These are phyloP conservation scores for Xylaria sp. DNA, from an alignment of 2,329 filamentous ascomycete genomes.

Conservation along the genomic window DNA sequence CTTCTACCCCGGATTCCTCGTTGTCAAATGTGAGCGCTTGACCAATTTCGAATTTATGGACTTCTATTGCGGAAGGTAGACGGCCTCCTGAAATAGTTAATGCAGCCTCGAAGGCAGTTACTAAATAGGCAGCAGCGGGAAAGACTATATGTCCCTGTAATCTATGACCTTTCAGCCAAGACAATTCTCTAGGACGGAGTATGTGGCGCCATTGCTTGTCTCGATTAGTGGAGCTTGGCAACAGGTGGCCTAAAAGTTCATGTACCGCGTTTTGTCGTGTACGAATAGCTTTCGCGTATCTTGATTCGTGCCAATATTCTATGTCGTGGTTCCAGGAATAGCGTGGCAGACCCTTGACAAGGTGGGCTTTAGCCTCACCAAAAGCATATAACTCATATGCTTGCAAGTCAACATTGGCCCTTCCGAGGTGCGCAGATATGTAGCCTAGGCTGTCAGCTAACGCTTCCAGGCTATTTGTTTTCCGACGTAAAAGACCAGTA, in stretches of 20 bases:
- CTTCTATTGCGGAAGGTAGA: too few relatives aligned
- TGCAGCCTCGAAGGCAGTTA: too few relatives aligned
- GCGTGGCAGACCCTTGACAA: background rate
- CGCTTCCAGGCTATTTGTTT: too few relatives aligned
- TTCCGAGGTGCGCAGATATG: too few relatives aligned
- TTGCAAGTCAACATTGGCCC: background rate
- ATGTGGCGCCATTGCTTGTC: slow-evolving; percentile 26
- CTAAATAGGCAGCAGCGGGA: too few relatives aligned
- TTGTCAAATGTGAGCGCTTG: too few relatives aligned
- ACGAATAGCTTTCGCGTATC: slow-evolving; percentile 1
- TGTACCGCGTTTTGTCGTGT: background rate
- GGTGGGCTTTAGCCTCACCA: too few relatives aligned
- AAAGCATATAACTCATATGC: slow-evolving; percentile 43
- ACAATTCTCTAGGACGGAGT: slow-evolving; percentile 12
- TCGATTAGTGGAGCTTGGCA: slow-evolving; percentile 9
- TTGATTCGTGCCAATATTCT: background rate
- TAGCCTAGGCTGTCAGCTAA: too few relatives aligned
- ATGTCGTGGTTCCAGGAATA: background rate
- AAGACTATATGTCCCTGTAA: slow-evolving; percentile 24
- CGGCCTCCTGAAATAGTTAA: too few relatives aligned
- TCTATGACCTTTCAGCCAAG: slow-evolving; percentile 23
- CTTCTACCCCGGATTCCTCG: too few relatives aligned
- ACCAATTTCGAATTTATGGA: too few relatives aligned
- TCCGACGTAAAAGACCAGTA: too few relatives aligned
- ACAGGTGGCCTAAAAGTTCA: slow-evolving; percentile 20